Evolutionary conservation across 352 stramenopile genomes (phyloP), one percentile per base, ranked within the genome.

Genomic region (Globisporangium paddicum): DNA sequence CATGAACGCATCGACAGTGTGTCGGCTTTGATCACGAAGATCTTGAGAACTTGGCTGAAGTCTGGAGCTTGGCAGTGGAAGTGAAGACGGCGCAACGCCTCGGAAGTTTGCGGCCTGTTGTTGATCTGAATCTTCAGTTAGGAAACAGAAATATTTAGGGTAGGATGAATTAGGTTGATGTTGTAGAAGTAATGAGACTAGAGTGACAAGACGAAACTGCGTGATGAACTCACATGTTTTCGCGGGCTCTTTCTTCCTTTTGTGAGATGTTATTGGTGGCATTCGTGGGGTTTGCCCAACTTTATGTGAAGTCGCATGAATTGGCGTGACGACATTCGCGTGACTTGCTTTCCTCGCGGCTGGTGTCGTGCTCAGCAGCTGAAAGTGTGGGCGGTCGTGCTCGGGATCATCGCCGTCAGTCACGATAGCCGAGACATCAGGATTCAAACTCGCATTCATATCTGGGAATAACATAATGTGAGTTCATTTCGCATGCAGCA

Each of bases 1-100:
- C 69, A 77, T 73, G 66, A 77, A 77, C 18, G 37, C 40, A 32
- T 73, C 66, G 5, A 66, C 35, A 55, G 40, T 42, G 26, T 26
- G 51, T 55, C 42, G 40, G 19, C 44, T 49, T 41, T 42, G 54
- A 41, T 58, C 41, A 19, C 6, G 38, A 19, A 34, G n/a, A 18
- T 30, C 32, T 53, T 62, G 21, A 26, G 28, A 11, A 38, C 32
- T 48, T 26, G 23, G 35, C 14, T 52, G 49, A 25, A 19, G 25
- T 21, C 23, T 45, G 28, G n/a, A n/a, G 6, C 21, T 19, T 34
- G 25, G 10, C 16, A 16, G 16, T 48, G 48, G 26, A 46, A 49
- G 16, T 25, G 38, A 35, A 50, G 49, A 42, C 50, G 21, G 46
- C 25, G 37, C 38, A n/a, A 16, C 25, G 11, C 13, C n/a, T 37